A percentile compares a stretch with the other conserved stretches of the same genome.
phyloP scores from a whole-genome alignment of 805 yeast genomes.

The Wickerhamiella nectarea region DNA sequence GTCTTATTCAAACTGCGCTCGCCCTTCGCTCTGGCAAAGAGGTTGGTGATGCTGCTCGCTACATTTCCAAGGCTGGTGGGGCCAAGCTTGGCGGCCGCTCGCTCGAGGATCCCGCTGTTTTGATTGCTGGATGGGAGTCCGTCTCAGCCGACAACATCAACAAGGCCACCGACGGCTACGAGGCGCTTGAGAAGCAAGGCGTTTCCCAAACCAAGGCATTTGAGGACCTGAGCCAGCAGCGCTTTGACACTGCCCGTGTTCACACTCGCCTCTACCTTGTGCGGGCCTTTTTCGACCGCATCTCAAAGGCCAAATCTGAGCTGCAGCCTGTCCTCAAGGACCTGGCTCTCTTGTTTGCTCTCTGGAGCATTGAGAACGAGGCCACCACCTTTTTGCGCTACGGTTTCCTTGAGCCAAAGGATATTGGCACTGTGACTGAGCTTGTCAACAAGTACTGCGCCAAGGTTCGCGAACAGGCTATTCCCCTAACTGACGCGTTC shows the following conservation, averaged over 20 bases:
- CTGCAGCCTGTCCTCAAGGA: conserved; percentile 13
- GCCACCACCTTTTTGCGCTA: conserved; percentile 58
- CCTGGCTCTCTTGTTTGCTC: conserved; percentile 33
- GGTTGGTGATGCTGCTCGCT: conserved; percentile 31
- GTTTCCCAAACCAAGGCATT: conserved; percentile 24
- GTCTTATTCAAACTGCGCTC: conserved; percentile 42
- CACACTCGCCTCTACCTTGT: conserved; percentile 30
- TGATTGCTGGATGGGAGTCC: conserved; percentile 28
- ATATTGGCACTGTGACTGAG: conserved; percentile 31
- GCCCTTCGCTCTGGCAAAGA: conserved; percentile 31
- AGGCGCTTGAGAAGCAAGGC: conserved; percentile 19
- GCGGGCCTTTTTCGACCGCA: conserved; percentile 20
- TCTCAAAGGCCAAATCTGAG: conserved; percentile 12
- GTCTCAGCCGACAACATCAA: conserved; percentile 25
- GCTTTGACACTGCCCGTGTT: conserved; percentile 30
- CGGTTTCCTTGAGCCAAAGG: conserved; percentile 37
- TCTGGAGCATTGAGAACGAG: conserved; percentile 52
- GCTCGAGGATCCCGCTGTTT: conserved; percentile 20
- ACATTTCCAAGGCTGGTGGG: conserved; percentile 11
- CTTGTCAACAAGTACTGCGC: conserved; percentile 35
- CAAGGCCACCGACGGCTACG: conserved; percentile 25
- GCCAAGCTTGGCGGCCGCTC: conserved; percentile 18
- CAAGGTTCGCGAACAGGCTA: conserved; percentile 47
- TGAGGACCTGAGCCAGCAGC: conserved; percentile 29
- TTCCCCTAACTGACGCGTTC: conserved; percentile 71